Percentiles rank a stretch among this genome's conserved stretches.
These are phyloP conservation scores for Aspergillus sp. DNA, from an alignment of 2,329 filamentous ascomycete species.

Conservation along the genomic window DNA sequence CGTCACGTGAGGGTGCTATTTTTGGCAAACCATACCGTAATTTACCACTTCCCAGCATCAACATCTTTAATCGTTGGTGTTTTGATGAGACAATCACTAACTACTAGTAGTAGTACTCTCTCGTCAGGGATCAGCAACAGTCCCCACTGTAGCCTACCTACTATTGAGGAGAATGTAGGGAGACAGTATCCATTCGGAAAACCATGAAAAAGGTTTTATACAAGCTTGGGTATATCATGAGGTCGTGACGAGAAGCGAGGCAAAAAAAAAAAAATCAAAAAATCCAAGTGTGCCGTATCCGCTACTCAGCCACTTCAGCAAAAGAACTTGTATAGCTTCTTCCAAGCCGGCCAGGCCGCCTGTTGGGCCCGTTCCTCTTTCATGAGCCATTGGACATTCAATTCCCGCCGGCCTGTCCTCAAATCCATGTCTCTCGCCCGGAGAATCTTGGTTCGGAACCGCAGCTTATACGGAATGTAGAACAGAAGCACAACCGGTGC, in stretches of 20 bases:
- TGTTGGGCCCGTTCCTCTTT: conserved; percentile 79
- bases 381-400: conserved; percentile 78
- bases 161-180: neutral
- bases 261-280: neutral
- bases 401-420: conserved; percentile 79
- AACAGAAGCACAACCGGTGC: conserved; percentile 60
- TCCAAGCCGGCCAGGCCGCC: conserved; percentile 74
- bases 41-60: neutral
- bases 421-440: conserved; percentile 78
- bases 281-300: neutral
- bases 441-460: conserved; percentile 70
- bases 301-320: conserved; percentile 54
- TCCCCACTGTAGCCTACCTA: neutral
- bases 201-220: no score
- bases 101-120: neutral
- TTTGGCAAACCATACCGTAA: conserved; percentile 25
- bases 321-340: conserved; percentile 73
- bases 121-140: no score
- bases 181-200: no score
- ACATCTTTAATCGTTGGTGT: neutral
- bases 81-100: neutral
- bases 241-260: conserved; percentile 3
- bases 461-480: conserved; percentile 77
- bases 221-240: conserved; percentile 8
- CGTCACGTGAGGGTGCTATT: conserved; percentile 26